Conservation (phyloP, 2,329 filamentous ascomycete species). For the Paracoccidioides lutzii region DNA sequence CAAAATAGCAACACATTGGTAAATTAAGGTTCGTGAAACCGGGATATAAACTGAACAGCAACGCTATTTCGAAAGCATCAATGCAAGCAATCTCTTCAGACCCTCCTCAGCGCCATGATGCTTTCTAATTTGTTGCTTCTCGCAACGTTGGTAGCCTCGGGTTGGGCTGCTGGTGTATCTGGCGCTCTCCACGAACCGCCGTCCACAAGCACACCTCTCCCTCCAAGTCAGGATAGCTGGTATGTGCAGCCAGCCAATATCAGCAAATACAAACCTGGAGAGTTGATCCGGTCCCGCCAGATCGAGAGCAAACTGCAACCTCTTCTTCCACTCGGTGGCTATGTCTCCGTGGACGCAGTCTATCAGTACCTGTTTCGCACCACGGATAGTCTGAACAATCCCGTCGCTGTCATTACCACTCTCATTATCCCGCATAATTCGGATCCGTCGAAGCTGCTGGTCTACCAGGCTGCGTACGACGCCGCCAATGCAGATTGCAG, state of each 20-base stretch:
- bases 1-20: no score
- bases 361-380: conserved; percentile 33
- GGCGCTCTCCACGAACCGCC: no score
- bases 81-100: neutral
- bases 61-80: neutral
- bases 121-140: neutral
- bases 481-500: conserved; percentile 16
- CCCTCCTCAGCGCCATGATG: neutral
- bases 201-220: neutral
- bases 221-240: neutral
- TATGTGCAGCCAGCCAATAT: neutral
- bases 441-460: conserved; percentile 24
- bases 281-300: neutral
- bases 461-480: conserved; percentile 30
- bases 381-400: conserved; percentile 24
- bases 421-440: conserved; percentile 27
- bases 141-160: neutral
- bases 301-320: neutral
- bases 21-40: neutral
- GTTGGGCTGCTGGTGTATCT: neutral
- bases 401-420: conserved; percentile 29
- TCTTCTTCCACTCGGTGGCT: neutral
- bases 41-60: neutral
- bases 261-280: neutral
- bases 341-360: conserved; percentile 13